A percentile compares a stretch with the other conserved stretches of the same genome.
phyloP scores from a whole-genome alignment of 345 rosid genomes.

The Physaria fendleri region DNA sequence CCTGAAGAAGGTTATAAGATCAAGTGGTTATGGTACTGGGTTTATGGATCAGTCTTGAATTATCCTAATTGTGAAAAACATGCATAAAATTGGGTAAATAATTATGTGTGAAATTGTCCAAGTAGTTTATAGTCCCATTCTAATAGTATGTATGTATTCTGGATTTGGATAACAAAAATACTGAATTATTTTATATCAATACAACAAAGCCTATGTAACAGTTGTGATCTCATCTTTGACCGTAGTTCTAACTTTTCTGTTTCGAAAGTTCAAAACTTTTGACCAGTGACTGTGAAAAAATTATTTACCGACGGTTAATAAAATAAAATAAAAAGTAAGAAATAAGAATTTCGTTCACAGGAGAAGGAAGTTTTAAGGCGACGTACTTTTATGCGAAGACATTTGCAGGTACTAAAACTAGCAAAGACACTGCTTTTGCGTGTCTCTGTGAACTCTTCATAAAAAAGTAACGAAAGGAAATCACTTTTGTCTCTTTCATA shows the following conservation, averaged over 20 bases:
- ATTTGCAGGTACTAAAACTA: conserved; percentile 6
- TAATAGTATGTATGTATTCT: conserved; percentile 8
- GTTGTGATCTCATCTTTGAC: conserved; percentile 13
- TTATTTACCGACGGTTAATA: not conserved
- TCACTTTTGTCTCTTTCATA: no score
- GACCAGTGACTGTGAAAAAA: conserved; percentile 10
- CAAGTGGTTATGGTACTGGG: conserved; percentile 67
- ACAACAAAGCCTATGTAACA: conserved; percentile 4
- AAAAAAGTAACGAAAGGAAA: no score
- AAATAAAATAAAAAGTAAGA: no score
- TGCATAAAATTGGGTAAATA: conserved; percentile 23
- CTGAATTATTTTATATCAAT: not conserved
- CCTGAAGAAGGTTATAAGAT: conserved; percentile 78
- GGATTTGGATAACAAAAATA: conserved; percentile 4
- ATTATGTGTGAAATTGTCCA: conserved; percentile 21
- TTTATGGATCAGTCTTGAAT: conserved; percentile 69
- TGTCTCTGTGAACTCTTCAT: conserved; percentile 16
- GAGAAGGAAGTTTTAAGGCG: not conserved
- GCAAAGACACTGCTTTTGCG: conserved; percentile 20
- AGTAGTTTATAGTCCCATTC: conserved; percentile 11
- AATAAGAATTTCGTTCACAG: not conserved
- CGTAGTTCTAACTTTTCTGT: not conserved
- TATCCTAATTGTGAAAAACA: not conserved
- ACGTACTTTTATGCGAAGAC: not conserved
- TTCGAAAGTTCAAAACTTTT: not conserved